A percentile compares a stretch with the other conserved stretches of the same genome.
These are phyloP conservation scores for Penicillium sp. DNA, from an alignment of 2,329 filamentous ascomycete genomes.

Conservation along the genomic window DNA sequence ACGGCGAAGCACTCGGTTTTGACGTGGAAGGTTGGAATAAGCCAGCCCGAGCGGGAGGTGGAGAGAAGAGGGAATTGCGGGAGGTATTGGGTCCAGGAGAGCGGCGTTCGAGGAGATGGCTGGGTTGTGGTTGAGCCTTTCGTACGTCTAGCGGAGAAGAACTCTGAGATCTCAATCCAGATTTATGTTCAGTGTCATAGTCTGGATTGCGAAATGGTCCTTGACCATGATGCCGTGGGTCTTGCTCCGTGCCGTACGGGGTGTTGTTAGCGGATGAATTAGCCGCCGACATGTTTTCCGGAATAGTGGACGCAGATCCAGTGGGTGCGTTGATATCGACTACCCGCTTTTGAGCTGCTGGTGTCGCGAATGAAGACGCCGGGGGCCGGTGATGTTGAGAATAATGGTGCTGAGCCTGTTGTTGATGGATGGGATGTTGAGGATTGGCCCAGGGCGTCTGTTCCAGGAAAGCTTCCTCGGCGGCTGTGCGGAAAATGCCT, in stretches of 20 bases:
- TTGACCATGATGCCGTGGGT: conserved; percentile 29
- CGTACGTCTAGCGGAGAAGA: conserved; percentile 47
- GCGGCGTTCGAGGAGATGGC: conserved; percentile 30
- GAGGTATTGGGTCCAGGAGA: conserved; percentile 29
- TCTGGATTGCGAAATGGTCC: conserved; percentile 38
- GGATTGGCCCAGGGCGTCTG: conserved; percentile 93
- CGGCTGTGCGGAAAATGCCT: conserved; percentile 53
- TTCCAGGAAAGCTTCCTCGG: conserved; percentile 84
- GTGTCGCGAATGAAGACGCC: conserved; percentile 45
- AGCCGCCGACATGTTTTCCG: conserved; percentile 47
- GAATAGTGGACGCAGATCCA: conserved; percentile 53
- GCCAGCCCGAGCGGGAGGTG: conserved; percentile 40
- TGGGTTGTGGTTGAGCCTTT: conserved; percentile 39
- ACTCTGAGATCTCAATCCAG: conserved; percentile 43
- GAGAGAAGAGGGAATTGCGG: conserved; percentile 39
- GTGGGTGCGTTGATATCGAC: conserved; percentile 48
- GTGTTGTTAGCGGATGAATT: conserved; percentile 51
- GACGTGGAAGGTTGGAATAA: conserved; percentile 37
- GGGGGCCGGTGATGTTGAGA: conserved; percentile 45
- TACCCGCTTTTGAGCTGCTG: conserved; percentile 49
- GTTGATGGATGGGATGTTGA: conserved; percentile 71
- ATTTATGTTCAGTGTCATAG: conserved; percentile 40
- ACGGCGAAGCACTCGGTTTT: conserved; percentile 38
- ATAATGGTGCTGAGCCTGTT: conserved; percentile 52
- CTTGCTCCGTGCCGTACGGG: conserved; percentile 46